A percentile compares a stretch with the other conserved stretches of the same genome.
Evolutionary conservation across 2,329 filamentous ascomycete species (phyloP).

Genomic region (Pyrenochaeta sp.): DNA sequence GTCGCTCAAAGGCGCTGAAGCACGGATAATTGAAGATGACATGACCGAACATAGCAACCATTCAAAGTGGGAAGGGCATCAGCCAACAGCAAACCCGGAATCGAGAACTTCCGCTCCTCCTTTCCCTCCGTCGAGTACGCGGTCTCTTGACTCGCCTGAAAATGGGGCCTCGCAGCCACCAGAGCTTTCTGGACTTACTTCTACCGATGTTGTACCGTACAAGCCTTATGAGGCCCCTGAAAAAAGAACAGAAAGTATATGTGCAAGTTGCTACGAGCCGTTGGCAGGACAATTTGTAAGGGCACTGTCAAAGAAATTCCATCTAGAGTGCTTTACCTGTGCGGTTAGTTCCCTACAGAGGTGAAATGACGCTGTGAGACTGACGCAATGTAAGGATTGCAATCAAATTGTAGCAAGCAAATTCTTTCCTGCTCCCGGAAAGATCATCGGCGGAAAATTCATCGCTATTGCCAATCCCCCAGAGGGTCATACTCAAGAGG

Average conservation of each 20-base stretch:
- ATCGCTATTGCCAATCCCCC: not conserved
- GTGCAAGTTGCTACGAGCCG: not conserved
- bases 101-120: no score
- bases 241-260: not conserved
- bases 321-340: conserved; percentile 1
- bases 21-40: no score
- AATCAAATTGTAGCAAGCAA: not conserved
- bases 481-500: not conserved
- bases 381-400: not conserved
- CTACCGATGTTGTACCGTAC: not conserved
- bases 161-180: no score
- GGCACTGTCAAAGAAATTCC: not conserved
- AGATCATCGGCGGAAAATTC: not conserved
- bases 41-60: no score
- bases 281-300: not conserved
- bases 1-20: not conserved
- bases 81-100: no score
- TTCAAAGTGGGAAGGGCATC: no score
- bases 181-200: no score
- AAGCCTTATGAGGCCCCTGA: not conserved
- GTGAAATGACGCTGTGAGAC: not conserved
- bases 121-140: no score
- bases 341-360: not conserved
- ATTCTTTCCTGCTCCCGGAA: not conserved
- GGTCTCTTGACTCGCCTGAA: no score